phyloP scores from a whole-genome alignment of 495 filamentous ascomycete species.

The Penicillium silybi region DNA sequence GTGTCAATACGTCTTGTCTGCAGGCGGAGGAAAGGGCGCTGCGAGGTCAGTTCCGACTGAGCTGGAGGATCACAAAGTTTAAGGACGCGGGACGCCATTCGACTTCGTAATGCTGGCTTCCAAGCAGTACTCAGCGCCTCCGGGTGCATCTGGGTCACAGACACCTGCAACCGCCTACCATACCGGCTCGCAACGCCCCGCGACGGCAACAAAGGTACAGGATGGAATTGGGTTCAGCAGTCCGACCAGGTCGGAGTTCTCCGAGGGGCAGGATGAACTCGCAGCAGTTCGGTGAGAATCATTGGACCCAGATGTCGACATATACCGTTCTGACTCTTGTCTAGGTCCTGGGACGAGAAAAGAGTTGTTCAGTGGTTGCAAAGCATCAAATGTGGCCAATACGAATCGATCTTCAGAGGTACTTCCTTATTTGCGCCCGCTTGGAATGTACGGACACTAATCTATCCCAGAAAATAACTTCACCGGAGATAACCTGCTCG shows the following conservation, averaged over 20 bases:
- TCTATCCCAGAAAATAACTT: slow-evolving; percentile 71
- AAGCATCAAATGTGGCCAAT: slow-evolving; percentile 87
- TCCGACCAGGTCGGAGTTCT: slow-evolving; percentile 93
- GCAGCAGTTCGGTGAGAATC: slow-evolving; percentile 56
- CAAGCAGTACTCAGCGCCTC: slow-evolving; percentile 67
- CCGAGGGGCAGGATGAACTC: slow-evolving; percentile 62
- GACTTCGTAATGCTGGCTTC: slow-evolving; percentile 74
- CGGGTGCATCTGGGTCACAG: slow-evolving; percentile 56
- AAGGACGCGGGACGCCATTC: slow-evolving; percentile 1
- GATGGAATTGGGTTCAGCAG: slow-evolving; percentile 68
- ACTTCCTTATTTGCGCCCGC: slow-evolving; percentile 8
- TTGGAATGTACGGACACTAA: slow-evolving; percentile 1
- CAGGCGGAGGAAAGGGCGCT: slow-evolving; percentile 11
- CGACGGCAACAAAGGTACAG: slow-evolving; percentile 50
- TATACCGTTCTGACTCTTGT: slow-evolving; percentile 17
- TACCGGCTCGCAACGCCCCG: slow-evolving; percentile 46
- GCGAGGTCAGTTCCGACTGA: background rate
- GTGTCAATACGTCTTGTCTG: slow-evolving; percentile 6
- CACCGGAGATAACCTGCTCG: slow-evolving; percentile 91
- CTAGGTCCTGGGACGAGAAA: slow-evolving; percentile 83
- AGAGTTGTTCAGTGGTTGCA: slow-evolving; percentile 85
- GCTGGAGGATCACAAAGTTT: background rate
- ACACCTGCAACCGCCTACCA: slow-evolving; percentile 51
- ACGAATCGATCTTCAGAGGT: slow-evolving; percentile 86
- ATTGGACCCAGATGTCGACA: background rate